phyloP scores from a whole-genome alignment of 495 filamentous ascomycete species.

The Aspergillus mulundensis region DNA sequence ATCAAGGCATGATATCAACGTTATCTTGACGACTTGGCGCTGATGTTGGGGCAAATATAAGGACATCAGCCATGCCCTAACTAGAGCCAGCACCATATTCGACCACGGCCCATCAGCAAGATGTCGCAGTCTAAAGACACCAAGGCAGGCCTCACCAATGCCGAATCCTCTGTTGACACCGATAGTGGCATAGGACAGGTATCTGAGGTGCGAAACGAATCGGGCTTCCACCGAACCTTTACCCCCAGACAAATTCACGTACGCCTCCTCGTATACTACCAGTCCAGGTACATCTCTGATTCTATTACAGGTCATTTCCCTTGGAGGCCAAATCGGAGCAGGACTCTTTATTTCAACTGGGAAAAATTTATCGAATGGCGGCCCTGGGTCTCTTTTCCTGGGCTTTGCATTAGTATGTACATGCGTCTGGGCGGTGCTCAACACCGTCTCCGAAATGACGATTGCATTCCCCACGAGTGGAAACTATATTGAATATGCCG shows the following conservation, averaged over 20 bases:
- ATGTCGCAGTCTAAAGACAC: not conserved
- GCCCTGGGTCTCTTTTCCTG: constrained; percentile 26
- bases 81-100: not conserved
- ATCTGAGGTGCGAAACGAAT: not conserved
- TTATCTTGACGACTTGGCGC: not conserved
- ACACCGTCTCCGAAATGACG: constrained; percentile 29
- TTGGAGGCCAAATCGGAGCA: constrained; percentile 27
- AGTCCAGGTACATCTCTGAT: not conserved
- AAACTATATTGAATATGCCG: constrained; percentile 33
- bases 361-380: constrained; percentile 17
- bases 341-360: constrained; percentile 32
- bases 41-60: not conserved
- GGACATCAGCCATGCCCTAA: not conserved
- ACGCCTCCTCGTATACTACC: not conserved
- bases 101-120: not conserved
- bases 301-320: constrained; percentile 23
- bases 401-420: constrained; percentile 26
- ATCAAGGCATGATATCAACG: not conserved
- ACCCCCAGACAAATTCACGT: not conserved
- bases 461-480: constrained; percentile 28
- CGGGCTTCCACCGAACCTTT: not conserved
- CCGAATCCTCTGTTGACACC: not conserved
- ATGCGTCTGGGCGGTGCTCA: constrained; percentile 28
- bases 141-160: not conserved
- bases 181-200: not conserved